Base-by-base conservation (phyloP, 768 basidiomycete genomes). In the Trametes cinnabarina region DNA sequence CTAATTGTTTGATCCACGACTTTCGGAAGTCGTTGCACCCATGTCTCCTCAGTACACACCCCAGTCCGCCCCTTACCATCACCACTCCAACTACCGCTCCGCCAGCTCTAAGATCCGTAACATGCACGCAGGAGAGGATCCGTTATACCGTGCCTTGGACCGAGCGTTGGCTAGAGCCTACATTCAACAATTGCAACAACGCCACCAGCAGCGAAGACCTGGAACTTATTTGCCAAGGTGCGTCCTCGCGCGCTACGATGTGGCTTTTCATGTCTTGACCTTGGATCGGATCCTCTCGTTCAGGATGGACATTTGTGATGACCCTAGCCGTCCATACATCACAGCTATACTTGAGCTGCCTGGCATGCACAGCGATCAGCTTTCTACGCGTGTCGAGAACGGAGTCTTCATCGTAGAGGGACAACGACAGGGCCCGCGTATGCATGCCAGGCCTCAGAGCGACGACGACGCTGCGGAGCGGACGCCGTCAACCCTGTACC, bases 261-360 rank as follows among this genome's bases (percentile, higher is more conserved):
- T 15, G 19, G 54, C 34, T 9, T n/a, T 19, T 32, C 11, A 10
- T 10, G 30, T 12, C 7, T 12, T 32, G 12, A 32, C 30, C 7
- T 12, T 25, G 57, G 41, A 53, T 37, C 14, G 34, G 14, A 26
- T 19, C 9, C 19, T 1, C 32, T 14, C 35, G 49, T 23, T 28
- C 55, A 78, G 77, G 42, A 70, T 77, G 55, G 77, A 78, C 51
- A 26, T 78, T 23, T 77, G 66, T 51, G 75, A 78, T 60, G 72
- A 76, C 40, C 69, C 72, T 1, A 58, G 65, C 1, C 69, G 65
- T 14, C 67, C 71, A 4, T 64, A 67, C 46, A 65, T 76, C 41
- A 68, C 66, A 17, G 76, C 77, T 7, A 64, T 65, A 1, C 66
- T 78, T 9, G 77, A 78, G 53, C 68, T 78, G 17, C 77, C 77